Base-by-base conservation (phyloP, 2,329 filamentous ascomycete genomes). In the Scytalidium sp. region DNA sequence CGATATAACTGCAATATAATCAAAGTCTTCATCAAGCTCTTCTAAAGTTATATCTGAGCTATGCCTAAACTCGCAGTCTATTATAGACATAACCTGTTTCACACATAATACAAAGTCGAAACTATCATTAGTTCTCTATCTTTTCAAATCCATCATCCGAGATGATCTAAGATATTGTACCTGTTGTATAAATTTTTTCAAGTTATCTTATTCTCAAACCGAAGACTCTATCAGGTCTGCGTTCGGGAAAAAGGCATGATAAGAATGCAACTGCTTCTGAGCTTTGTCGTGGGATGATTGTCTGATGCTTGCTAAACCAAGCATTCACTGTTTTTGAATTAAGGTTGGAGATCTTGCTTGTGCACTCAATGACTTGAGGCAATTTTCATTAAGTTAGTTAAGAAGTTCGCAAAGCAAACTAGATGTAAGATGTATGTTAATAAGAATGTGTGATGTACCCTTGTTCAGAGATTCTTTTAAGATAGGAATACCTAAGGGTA, bases 131-230 rank as follows among this genome's bases (percentile, higher is more conserved):
- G 41, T 20, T 17, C 19, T 43, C 9, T 19, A 43, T 17, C n/a
- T 43, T 25, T 43, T 21, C 9, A 43, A 43, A 6, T 43, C 41
- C 20, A 11, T 25, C n/a, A 43, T 22, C 22, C 41, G 41, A n/a
- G n/a, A 43, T 43, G n/a, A 25, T 43, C 41, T n/a, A 43, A 43
- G n/a, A 43, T n/a, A 43, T 25, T 43, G n/a, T 43, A n/a, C 41
- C 9, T n/a, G 41, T 43, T 43, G n/a, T 43, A 43, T 43, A 43
- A n/a, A 43, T 43, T 25, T 17, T 43, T 43, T 43, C n/a, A 13
- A 43, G 41, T n/a, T 25, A 17, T 21, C 5, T 13, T 43, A 22
- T 25, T 22, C 15, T 21, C n/a, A 43, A 19, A n/a, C n/a, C n/a
- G 15, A 43, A 43, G n/a, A 43, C 41, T 19, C n/a, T 21, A 43